phyloP scores from a whole-genome alignment of 306 rosid species.

The Citrullus amarus region DNA sequence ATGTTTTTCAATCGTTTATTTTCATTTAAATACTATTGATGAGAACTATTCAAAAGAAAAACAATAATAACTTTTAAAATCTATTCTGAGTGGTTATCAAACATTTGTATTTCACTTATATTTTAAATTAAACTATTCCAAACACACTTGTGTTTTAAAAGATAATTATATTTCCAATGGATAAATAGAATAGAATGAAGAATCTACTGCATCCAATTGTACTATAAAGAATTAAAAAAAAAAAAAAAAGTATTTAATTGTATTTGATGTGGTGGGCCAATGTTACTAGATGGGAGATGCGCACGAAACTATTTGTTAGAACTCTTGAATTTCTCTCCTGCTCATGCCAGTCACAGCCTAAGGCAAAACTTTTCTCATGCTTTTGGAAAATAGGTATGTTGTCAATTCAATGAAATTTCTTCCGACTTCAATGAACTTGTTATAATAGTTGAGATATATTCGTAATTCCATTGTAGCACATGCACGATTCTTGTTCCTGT shows the following conservation, averaged over 20 bases:
- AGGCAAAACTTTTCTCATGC: conserved; percentile 95
- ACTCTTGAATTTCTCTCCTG: conserved; percentile 77
- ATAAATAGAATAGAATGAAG: no score
- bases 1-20: no score
- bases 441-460: not conserved
- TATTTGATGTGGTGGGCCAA: conserved; percentile 69
- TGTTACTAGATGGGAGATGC: conserved; percentile 99
- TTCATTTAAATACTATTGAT: no score
- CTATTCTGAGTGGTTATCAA: no score
- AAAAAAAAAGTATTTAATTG: not conserved
- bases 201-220: no score
- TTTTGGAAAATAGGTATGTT: conserved; percentile 73
- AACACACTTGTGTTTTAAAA: no score
- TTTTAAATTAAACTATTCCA: no score
- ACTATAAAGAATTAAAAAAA: no score
- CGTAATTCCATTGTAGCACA: not conserved
- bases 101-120: no score
- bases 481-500: not conserved
- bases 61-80: no score
- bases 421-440: not conserved
- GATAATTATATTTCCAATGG: no score
- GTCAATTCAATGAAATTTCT: not conserved
- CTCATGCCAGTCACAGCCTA: conserved; percentile 59
- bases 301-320: conserved; percentile 90
- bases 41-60: no score